Base-by-base conservation (phyloP, 257 asterid species). In the Penstemon eatonii region DNA sequence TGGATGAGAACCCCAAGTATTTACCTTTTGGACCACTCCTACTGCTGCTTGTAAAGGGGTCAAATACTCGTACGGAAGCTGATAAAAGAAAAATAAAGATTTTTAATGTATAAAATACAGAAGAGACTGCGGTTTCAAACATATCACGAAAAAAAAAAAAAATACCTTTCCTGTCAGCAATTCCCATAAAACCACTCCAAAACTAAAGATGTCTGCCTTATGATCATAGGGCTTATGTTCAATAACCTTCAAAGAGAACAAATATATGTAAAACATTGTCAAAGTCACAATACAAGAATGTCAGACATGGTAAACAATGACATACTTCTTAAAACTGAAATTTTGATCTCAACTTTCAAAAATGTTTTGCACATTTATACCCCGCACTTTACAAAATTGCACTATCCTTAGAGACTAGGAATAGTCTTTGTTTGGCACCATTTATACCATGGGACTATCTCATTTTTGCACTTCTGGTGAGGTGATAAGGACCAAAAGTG, bases 21-120 rank as follows among this genome's bases (percentile, higher is more conserved):
- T 58, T 83, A 93, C 98, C 90, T 90, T 90, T 75, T 90, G 98
- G 78, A 93, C 98, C 70, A 93, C 98, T 45, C 98, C 98, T 50
- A 93, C 91, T 43, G 98, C 98, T 11, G 97, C 98, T 85, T 93
- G 98, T 74, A 93, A 71, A 45, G 98, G 98, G 61, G 98, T 93
- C 56, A 90, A 79, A 81, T 86, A 90, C 76, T 88, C 98, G n/a
- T 93, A 90, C 6, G 98, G 98, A 63, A 93, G 87, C 98, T 93
- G 94, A 67, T 49, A 59, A 73, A 65, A 68, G 64, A 44, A 63
- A 5, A 6, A 51, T 72, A 13, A 45, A 60, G 19, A 19, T 7
- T 58, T 10, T 59, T 39, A 67, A 67, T 15, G 56, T 39, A 51
- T 8, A 41, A 51, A 19, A 55, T 49, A 50, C 9, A 51, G 60